Evolutionary conservation across 1,139 yeast genomes (phyloP), one percentile per base, ranked within the genome.

Genomic region (Candida sanyaensis): DNA sequence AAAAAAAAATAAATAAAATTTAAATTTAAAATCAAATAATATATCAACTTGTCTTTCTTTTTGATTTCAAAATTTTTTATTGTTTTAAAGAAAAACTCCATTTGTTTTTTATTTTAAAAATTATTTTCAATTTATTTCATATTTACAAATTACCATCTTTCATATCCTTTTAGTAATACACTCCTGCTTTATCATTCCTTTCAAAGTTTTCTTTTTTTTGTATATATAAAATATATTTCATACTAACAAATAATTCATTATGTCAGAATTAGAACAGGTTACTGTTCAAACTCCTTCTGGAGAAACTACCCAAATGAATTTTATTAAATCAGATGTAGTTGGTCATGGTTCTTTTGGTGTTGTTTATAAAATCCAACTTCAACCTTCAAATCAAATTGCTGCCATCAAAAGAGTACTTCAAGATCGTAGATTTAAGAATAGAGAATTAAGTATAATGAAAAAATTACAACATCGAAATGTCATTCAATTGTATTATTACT

Each of bases 291-390:
- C 39, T 11, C 39, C 39, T 10, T 36, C 39, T 36, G 39, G 39
- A 13, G 39, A 36, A 36, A 36, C 39, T 4, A 36, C 39, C 21
- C 39, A 36, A 26, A 36, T 36, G 39, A 36, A 36, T 17, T 36
- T 36, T 13, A 36, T 36, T 30, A 89, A 85, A 62, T 80, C 83
- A 49, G 84, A 88, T 60, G 92, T 92, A 77, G 96, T 92, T 45
- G 99, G 99, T 13, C 96, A 90, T 67, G 99, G 99, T 12, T 91
- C 98, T 21, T 93, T 93, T 73, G 99, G 99, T 5, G 93, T 91
- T 31, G 99, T 93, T 28, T 91, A 90, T 64, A 96, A 90, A 60
- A 90, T 97, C 8, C 85, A 82, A 52, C 77, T 93, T 41, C 67
- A 82, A 55, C 93, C 96, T 26, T 77, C 88, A 33, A 84, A 88